Conservation (phyloP, 2,329 filamentous ascomycete species). For the Trichoderma oligosporum region DNA sequence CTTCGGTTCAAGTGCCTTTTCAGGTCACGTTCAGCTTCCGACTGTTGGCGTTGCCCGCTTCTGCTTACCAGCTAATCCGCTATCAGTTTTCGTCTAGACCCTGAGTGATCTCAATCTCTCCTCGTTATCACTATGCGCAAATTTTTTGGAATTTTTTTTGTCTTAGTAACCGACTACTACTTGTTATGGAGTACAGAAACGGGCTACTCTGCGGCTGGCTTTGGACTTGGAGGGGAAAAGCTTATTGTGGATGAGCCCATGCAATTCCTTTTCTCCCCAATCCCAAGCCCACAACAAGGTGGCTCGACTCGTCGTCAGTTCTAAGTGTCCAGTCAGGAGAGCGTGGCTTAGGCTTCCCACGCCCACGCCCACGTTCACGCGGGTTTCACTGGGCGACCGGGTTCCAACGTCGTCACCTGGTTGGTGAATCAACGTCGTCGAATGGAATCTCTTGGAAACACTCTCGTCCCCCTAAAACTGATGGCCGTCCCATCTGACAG, state of each 20-base stretch:
- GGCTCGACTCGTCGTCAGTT: background rate
- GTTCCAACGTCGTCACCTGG: constrained; percentile 17
- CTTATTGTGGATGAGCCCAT: background rate
- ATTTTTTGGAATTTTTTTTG: too few relatives aligned
- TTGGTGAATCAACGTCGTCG: constrained; percentile 17
- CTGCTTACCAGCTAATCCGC: constrained; percentile 5
- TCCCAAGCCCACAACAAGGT: background rate
- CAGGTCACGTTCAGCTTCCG: constrained; percentile 4
- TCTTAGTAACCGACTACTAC: background rate
- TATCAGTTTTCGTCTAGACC: background rate
- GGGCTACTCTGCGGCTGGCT: too few relatives aligned
- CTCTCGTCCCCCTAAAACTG: background rate
- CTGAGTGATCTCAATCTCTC: background rate
- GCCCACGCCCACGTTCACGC: constrained; percentile 7
- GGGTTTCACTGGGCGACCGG: constrained; percentile 12
- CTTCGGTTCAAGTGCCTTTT: background rate
- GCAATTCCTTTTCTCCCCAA: background rate
- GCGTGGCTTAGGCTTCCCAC: constrained; percentile 13
- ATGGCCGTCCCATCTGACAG: constrained; percentile 19
- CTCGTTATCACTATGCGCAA: background rate
- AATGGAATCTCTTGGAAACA: constrained; percentile 20
- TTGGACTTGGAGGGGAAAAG: background rate
- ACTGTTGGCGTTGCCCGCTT: constrained; percentile 10
- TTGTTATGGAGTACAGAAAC: too few relatives aligned
- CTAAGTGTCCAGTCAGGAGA: constrained; percentile 13